These are phyloP conservation scores for Bryoglossum gracile DNA, from an alignment of 495 filamentous ascomycete genomes.

Conservation along the genomic window DNA sequence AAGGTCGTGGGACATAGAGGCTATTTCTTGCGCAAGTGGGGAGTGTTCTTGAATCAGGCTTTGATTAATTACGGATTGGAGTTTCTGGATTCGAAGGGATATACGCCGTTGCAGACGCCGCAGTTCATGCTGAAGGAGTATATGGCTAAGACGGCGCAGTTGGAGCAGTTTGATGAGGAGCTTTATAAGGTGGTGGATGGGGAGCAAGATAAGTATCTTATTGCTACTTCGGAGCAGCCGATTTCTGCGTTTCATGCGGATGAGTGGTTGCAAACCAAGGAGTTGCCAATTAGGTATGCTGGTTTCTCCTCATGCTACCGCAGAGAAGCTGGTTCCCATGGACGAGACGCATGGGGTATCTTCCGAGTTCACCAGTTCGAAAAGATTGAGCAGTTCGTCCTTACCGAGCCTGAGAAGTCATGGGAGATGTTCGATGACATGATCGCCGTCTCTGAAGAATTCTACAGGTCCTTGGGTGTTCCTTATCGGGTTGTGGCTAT, in stretches of 20 bases:
- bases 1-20: constrained; percentile 95
- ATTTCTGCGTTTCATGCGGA: constrained; percentile 85
- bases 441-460: constrained; percentile 84
- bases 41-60: constrained; percentile 88
- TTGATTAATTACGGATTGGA: constrained; percentile 90
- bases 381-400: constrained; percentile 94
- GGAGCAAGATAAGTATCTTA: constrained; percentile 92
- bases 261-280: constrained; percentile 81
- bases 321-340: constrained; percentile 87
- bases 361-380: constrained; percentile 99
- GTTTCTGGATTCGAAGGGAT: constrained; percentile 70
- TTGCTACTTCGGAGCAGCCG: constrained; percentile 95
- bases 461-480: constrained; percentile 82
- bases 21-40: constrained; percentile 84
- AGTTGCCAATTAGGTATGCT: constrained; percentile 87
- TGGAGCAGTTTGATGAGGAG: constrained; percentile 96
- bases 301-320: constrained; percentile 93
- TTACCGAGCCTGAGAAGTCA: constrained; percentile 89
- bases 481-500: constrained; percentile 90
- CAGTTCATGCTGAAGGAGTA: constrained; percentile 93
- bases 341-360: constrained; percentile 95
- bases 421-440: constrained; percentile 93
- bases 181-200: constrained; percentile 92
- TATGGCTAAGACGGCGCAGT: constrained; percentile 99
- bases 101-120: constrained; percentile 84